phyloP scores from a whole-genome alignment of 345 rosid genomes.

The Brassica juncea region DNA sequence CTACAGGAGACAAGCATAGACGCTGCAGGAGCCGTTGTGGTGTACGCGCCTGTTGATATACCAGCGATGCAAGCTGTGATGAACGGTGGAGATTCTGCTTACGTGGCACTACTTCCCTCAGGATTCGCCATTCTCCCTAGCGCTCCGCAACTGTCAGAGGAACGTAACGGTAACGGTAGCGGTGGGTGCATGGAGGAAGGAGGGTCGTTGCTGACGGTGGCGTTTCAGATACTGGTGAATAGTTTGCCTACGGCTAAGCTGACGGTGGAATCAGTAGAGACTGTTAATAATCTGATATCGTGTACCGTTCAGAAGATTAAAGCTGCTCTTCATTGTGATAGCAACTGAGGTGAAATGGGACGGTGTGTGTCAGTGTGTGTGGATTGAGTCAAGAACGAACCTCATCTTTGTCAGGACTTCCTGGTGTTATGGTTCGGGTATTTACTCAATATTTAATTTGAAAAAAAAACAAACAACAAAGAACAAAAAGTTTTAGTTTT shows the following conservation, averaged over 20 bases:
- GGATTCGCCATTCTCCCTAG: slow-evolving; percentile 87
- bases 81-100: slow-evolving; percentile 96
- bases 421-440: slow-evolving; percentile 42
- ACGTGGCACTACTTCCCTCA: slow-evolving; percentile 89
- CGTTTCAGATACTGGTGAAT: slow-evolving; percentile 93
- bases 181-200: slow-evolving; percentile 50
- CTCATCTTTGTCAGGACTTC: slow-evolving; percentile 24
- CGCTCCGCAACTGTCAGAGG: slow-evolving; percentile 41
- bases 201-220: slow-evolving; percentile 92
- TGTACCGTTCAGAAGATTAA: slow-evolving; percentile 94
- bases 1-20: slow-evolving; percentile 96
- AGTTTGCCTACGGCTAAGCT: slow-evolving; percentile 93
- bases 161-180: slow-evolving; percentile 31
- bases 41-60: slow-evolving; percentile 97
- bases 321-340: slow-evolving; percentile 79
- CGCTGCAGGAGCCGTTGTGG: slow-evolving; percentile 91
- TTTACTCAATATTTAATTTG: slow-evolving; percentile 29
- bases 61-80: slow-evolving; percentile 94
- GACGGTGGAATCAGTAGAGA: slow-evolving; percentile 94
- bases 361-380: neutral
- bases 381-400: slow-evolving; percentile 48
- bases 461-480: neutral
- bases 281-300: slow-evolving; percentile 85
- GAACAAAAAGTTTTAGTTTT: neutral
- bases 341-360: slow-evolving; percentile 30